Evolutionary conservation across 2,329 filamentous ascomycete genomes (phyloP).

Genomic region (Fusarium keratoplasticum): DNA sequence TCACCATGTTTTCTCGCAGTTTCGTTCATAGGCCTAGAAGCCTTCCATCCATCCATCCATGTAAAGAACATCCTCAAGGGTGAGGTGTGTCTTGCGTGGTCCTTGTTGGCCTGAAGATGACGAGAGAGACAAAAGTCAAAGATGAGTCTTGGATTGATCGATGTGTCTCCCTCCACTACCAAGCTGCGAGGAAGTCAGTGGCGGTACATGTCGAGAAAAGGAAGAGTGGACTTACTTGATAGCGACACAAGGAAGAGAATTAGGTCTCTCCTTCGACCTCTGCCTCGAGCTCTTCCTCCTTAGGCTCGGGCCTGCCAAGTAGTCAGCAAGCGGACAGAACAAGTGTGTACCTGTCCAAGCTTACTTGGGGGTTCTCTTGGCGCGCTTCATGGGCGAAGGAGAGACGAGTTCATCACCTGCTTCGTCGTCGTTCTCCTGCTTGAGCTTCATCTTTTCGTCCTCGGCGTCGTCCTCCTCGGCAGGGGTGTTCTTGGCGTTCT

Average conservation of each 20-base stretch:
- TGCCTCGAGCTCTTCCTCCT: conserved; percentile 5
- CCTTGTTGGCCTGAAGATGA: neutral
- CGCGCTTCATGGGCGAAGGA: conserved; percentile 40
- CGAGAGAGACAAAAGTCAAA: neutral
- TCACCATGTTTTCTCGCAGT: conserved; percentile 15
- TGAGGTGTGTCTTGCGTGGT: neutral
- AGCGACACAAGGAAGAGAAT: neutral
- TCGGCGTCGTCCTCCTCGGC: conserved; percentile 40
- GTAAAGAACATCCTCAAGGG: neutral
- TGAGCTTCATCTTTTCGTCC: conserved; percentile 42
- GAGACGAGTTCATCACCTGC: conserved; percentile 1
- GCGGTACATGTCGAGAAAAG: neutral
- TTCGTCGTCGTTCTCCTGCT: conserved; percentile 39
- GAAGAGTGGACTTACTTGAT: neutral
- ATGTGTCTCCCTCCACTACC: neutral
- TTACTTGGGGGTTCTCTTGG: conserved; percentile 36
- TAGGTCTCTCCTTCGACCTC: conserved; percentile 11
- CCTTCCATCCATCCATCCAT: neutral
- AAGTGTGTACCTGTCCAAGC: neutral
- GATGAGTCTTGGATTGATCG: neutral
- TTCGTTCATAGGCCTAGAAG: conserved; percentile 14
- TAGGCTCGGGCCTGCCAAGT: conserved; percentile 24
- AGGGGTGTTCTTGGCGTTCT: conserved; percentile 39
- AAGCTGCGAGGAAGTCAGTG: neutral
- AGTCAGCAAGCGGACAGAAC: conserved; percentile 5